Evolutionary conservation across 208 protist genomes (phyloP), one percentile per base, ranked within the genome.

Genomic region (Naegleria gruberi): DNA sequence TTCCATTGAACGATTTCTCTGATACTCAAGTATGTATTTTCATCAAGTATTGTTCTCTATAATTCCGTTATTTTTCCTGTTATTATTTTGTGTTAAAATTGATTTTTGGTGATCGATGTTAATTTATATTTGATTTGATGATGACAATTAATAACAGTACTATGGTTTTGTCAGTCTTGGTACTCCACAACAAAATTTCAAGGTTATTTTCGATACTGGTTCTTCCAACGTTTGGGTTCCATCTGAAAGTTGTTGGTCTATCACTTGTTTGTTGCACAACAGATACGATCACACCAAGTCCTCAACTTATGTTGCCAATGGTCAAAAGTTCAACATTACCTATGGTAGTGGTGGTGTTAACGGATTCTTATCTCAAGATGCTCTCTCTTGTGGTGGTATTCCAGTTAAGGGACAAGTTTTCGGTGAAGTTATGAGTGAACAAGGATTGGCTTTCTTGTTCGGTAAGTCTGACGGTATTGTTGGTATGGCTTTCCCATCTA

Each of bases 401-500:
- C 88, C 45, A 17, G 93, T 95, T 47, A 92, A 93, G 12, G 89
- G 93, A 34, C 94, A 97, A 91, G 82, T 87, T 73, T 98, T 98
- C 84, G 97, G 94, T 46, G 96, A 97, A 92, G 96, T 97, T 84
- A 97, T 93, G 17, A 91, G 94, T 26, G 97, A 98, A 90, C 95
- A 94, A 51, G 97, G 94, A 10, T 90, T 95, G 19, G 91, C 97
- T 41, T 99, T 98, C 91, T 93, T 95, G 43, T 91, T 96, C 65
- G 95, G 94, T 83, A 95, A 97, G 90, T 98, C 98, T 90, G 97
- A 98, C 89, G 98, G 97, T 91, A 95, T 96, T 89, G 93, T 92
- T 47, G 93, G 95, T 73, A 87, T 96, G 89, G 93, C 89, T 82
- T 96, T 90, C 90, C 91, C 91, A 15, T 91, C 85, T 84, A 99